Evolutionary conservation across 805 yeast genomes (phyloP).

Genomic region (Suhomyces kilbournensis): DNA sequence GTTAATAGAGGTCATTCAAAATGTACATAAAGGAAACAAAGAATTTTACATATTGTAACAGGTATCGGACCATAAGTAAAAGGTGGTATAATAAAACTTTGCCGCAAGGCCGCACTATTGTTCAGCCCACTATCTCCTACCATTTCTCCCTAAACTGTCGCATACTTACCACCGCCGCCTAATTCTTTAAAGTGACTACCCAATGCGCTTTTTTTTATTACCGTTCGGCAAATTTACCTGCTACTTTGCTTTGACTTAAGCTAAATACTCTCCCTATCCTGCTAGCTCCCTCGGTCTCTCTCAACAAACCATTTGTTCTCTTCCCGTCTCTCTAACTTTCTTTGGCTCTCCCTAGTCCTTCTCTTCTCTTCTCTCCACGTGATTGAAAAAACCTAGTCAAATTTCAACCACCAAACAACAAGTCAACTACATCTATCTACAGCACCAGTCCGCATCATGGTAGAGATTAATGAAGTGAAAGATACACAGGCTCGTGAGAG

Average conservation of each 20-base stretch:
- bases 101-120: neutral
- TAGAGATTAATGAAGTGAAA: slow-evolving; percentile 73
- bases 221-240: neutral
- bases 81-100: too few relatives aligned
- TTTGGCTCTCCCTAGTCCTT: neutral
- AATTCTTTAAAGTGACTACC: neutral
- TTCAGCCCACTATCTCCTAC: neutral
- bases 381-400: neutral
- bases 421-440: neutral
- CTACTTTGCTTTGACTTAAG: neutral
- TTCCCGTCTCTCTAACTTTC: neutral
- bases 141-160: neutral
- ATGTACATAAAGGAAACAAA: neutral
- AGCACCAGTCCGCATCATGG: slow-evolving; percentile 44
- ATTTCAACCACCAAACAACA: neutral
- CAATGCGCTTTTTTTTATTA: neutral
- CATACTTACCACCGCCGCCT: neutral
- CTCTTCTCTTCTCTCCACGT: neutral
- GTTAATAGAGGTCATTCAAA: neutral
- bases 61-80: too few relatives aligned
- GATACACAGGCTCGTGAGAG: slow-evolving; percentile 51
- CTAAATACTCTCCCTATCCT: neutral
- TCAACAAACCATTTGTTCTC: neutral
- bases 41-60: too few relatives aligned
- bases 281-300: neutral